Base-by-base conservation (phyloP, 345 rosid species). In the Eucalyptus urophylla region DNA sequence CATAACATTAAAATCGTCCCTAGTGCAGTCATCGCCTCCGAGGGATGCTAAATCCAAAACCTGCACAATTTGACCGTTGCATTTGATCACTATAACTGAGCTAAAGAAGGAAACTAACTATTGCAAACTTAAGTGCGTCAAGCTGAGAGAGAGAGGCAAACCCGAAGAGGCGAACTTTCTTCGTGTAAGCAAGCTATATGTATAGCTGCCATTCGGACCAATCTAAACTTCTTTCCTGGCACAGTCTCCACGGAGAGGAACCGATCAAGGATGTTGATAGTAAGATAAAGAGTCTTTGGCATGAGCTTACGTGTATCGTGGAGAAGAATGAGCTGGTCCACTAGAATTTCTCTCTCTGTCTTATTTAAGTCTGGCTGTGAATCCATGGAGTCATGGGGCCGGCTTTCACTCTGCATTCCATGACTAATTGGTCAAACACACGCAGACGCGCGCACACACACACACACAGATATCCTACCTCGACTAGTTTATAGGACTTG, bases 1-100 rank as follows among this genome's bases (percentile, higher is more conserved):
- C 62, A 56, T 56, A 0, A 56, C 62, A 56, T 0, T 0, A 24
- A 56, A 56, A 56, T 56, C 29, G 0, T 56, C 62, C 62, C 6
- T 56, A 4, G 29, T 0, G 29, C 3, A 56, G 62, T 4, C 62
- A 21, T 5, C 27, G 27, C 6, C 13, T 9, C 1, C 62, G 0
- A 56, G 5, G 6, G 3, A 24, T 2, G 4, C 27, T 2, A 56
- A 9, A 2, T 56, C 6, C 5, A 4, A 4, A 24, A 56, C 27
- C 62, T 56, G 62, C 62, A 21, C 62, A 8, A 56, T 56, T 56
- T 24, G 27, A 4, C 29, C 13, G 27, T 56, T 24, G 62, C 27
- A 24, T 2, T 4, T 56, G 6, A 56, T 24, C 62, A 56, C 62
- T 56, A 56, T 56, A 22, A 56, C 27, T 0, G 62, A 56, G 62